Percentiles rank a stretch among this genome's conserved stretches.
These are phyloP conservation scores for Colletotrichum sp. DNA, from an alignment of 2,329 filamentous ascomycete genomes.

Conservation along the genomic window DNA sequence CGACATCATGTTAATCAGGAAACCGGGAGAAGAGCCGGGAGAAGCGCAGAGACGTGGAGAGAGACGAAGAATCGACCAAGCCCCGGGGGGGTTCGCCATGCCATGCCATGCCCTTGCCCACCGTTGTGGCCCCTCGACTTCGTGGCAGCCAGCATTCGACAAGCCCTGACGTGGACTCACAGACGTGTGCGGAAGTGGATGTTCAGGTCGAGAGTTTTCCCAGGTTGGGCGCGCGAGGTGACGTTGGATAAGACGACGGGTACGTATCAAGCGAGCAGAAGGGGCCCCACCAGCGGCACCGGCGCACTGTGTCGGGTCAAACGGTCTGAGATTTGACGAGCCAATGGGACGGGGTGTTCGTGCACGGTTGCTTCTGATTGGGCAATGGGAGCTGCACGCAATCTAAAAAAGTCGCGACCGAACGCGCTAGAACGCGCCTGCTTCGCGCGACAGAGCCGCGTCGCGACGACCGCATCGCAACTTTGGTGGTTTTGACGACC, in stretches of 20 bases:
- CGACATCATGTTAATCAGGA: background rate
- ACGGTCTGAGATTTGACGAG: background rate
- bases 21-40: background rate
- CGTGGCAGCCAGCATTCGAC: background rate
- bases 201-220: background rate
- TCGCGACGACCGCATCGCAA: conserved; percentile 12
- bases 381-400: conserved; percentile 5
- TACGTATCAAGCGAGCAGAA: conserved; percentile 4
- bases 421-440: conserved; percentile 7
- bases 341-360: background rate
- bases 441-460: background rate
- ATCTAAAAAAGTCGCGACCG: conserved; percentile 11
- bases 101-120: background rate
- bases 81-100: background rate
- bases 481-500: background rate
- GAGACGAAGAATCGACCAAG: background rate
- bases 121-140: background rate
- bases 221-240: background rate
- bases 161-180: background rate
- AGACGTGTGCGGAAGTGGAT: background rate
- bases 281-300: background rate
- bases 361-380: background rate
- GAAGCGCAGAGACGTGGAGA: background rate
- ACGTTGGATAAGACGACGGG: conserved; percentile 2
- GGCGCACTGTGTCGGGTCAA: conserved; percentile 13